Base-by-base conservation (phyloP, 768 basidiomycete genomes). In the Naganishia antarctica region DNA sequence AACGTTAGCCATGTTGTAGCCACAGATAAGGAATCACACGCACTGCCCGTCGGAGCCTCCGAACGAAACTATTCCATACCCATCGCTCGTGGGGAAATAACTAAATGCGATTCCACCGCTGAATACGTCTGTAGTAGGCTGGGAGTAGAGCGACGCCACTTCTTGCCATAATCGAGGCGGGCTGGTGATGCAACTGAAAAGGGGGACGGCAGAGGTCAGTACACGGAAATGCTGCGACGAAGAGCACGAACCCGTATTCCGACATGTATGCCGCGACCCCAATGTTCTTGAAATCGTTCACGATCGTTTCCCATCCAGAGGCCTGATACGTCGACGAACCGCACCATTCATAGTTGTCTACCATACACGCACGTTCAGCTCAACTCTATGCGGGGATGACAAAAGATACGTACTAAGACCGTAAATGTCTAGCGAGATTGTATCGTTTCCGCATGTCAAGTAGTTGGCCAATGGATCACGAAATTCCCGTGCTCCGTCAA, bases 221-320 rank as follows among this genome's bases (percentile, higher is more conserved):
- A 15, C 18, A 41, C 4, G 15, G 6, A 16, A 43, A 28, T 26
- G 31, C 9, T 23, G 6, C 7, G 34, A 25, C 25, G 12, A 5
- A 28, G 15, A n/a, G 41, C 21, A 71, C 70, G 47, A 49, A 75
- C 63, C 90, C 89, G 61, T 83, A 94, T 82, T 91, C 90, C 73
- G 88, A 88, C 80, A 94, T 90, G 81, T 94, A 93, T 9, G 90
- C 89, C 1, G 84, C 84, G 28, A 93, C 83, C 64, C 89, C 89
- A 76, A 78, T 64, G 64, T 73, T 63, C 18, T 85, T 87, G 66
- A 78, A 77, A 18, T 71, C 74, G 32, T 72, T 68, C 28, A 74
- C 74, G 47, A 78, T 78, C 44, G 70, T 66, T 41, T 72, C 60
- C 76, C 75, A 78, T 9, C 83, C 81, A 76, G 89, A 91, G 4